Conservation (phyloP, 257 asterid species). For the Solanum chiquidenum region DNA sequence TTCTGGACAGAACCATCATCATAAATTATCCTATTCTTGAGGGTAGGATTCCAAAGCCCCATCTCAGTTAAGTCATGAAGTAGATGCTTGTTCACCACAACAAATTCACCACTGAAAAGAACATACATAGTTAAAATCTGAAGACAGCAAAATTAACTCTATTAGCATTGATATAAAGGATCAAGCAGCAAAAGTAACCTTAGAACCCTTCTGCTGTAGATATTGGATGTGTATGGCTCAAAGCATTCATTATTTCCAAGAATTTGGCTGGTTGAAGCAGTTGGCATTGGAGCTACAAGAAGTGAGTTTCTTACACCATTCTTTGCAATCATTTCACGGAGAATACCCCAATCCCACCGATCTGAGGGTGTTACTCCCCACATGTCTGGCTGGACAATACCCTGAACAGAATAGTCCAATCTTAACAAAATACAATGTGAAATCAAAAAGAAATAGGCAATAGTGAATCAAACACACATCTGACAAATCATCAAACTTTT, state of each 20-base stretch:
- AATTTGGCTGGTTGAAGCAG: conserved; percentile 98
- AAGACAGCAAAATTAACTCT: neutral
- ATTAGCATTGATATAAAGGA: neutral
- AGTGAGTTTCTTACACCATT: conserved; percentile 86
- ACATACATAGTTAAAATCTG: neutral
- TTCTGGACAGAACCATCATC: conserved; percentile 91
- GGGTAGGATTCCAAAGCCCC: conserved; percentile 86
- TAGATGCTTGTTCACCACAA: conserved; percentile 96
- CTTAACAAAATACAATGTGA: neutral
- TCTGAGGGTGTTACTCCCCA: conserved; percentile 78
- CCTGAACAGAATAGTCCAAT: conserved; percentile 31
- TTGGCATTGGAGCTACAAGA: conserved; percentile 96
- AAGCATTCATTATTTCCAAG: conserved; percentile 97
- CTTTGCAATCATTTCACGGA: conserved; percentile 46
- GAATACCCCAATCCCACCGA: conserved; percentile 85
- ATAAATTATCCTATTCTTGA: conserved; percentile 75
- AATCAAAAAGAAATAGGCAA: neutral
- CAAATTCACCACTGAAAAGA: conserved; percentile 79
- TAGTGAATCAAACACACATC: neutral
- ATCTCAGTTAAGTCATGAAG: conserved; percentile 86
- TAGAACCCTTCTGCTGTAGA: conserved; percentile 83
- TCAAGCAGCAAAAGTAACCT: conserved; percentile 29
- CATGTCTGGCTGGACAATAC: conserved; percentile 92
- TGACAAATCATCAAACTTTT: neutral
- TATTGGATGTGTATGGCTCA: conserved; percentile 95